Evolutionary conservation across 805 yeast species (phyloP), one percentile per base, ranked within the genome.

Genomic region (Starmerella floris): DNA sequence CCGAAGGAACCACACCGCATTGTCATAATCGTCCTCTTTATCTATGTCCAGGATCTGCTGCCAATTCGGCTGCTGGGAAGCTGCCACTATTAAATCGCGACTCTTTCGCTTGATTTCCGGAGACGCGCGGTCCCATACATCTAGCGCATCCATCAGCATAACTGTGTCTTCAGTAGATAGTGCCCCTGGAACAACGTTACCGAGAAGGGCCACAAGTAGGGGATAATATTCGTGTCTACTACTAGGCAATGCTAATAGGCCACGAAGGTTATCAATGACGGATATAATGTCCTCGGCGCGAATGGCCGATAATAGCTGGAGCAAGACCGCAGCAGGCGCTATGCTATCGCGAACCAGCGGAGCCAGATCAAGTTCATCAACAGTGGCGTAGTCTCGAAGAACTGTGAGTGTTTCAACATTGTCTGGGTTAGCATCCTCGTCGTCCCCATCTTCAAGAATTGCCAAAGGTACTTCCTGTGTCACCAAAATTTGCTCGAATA

Each of bases 261-360:
- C 42, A 4, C 30, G 31, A 15, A 45, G 30, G 31, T 32, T 37
- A 4, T 3, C 26, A 5, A 45, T 30, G 22, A 37, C 28, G 4
- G 30, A 42, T 4, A 19, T 36, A 11, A 25, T 28, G 19, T 42
- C 41, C n/a, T 39, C 49, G 2, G 36, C 39, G 1, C 30, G 30
- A 11, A 35, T 16, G 2, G 41, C 48, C n/a, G 39, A 45, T 15
- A 48, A 33, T 4, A 50, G 32, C 16, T 38, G 23, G 5, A 45
- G 19, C 15, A 51, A 45, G 5, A 51, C 48, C 5, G 49, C 52
- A 2, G 49, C 30, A 3, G 53, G 53, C 3, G 54, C 53, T 1
- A 49, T 40, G 22, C 39, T 38, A 20, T 45, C 48, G 11, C 35
- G 37, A 20, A 51, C 44, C 3, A 44, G 15, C 13, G 26, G 28